Conservation (phyloP, 441 rosid species). For the Kokia cookei region DNA sequence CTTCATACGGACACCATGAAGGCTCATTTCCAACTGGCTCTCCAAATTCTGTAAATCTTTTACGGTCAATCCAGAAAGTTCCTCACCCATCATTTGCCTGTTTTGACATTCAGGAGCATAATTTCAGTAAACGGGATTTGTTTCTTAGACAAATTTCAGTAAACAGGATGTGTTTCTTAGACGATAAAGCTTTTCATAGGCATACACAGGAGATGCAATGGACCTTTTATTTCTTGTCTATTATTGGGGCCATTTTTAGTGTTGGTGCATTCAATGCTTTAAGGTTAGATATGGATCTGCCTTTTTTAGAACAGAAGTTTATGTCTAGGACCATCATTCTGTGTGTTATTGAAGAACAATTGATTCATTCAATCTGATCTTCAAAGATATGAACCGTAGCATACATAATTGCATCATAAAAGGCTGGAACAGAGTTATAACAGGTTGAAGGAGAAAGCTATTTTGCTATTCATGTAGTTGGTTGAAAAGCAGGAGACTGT, state of each 20-base stretch:
- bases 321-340: neutral
- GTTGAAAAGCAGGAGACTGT: neutral
- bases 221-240: neutral
- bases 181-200: neutral
- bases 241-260: neutral
- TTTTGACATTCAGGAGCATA: constrained; percentile 8
- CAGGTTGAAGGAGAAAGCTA: neutral
- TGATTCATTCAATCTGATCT: neutral
- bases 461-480: neutral
- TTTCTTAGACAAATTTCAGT: neutral
- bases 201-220: neutral
- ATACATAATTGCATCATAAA: neutral
- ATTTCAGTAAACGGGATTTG: neutral
- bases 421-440: neutral
- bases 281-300: neutral
- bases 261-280: neutral
- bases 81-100: constrained; percentile 98
- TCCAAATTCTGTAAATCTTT: constrained; percentile 73
- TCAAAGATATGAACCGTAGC: neutral
- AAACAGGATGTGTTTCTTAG: neutral
- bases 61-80: constrained; percentile 62
- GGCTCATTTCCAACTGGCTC: constrained; percentile 54
- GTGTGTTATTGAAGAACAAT: neutral
- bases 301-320: neutral
- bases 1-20: constrained; percentile 56